Percentiles rank a stretch among this genome's conserved stretches.
phyloP scores from a whole-genome alignment of 129 eudicot genomes.

The Tagetes patula region DNA sequence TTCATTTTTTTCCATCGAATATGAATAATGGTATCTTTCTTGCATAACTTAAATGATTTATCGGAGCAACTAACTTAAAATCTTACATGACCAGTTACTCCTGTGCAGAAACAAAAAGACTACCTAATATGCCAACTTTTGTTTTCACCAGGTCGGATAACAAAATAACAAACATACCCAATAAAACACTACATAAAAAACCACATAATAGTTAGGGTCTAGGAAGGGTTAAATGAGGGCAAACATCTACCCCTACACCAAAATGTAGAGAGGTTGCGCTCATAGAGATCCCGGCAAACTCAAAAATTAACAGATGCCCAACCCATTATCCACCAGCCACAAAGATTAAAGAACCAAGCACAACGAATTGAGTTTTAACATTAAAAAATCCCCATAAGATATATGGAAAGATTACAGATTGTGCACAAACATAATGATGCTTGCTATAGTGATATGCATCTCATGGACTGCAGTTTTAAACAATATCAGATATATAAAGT shows the following conservation, averaged over 20 bases:
- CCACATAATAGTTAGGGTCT: too few species aligned
- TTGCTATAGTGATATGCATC: conserved; percentile 22
- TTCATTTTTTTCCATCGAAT: too few species aligned
- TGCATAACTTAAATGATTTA: not conserved
- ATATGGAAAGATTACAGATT: conserved; percentile 22
- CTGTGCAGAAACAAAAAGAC: not conserved
- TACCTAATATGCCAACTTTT: not conserved
- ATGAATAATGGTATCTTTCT: not conserved
- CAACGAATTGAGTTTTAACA: conserved; percentile 13
- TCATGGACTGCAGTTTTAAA: not conserved
- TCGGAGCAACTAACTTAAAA: not conserved
- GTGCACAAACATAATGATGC: conserved; percentile 22
- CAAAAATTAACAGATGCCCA: not conserved
- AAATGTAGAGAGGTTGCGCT: too few species aligned
- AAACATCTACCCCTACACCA: too few species aligned
- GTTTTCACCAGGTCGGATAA: not conserved
- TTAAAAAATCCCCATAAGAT: conserved; percentile 18
- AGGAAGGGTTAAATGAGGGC: too few species aligned
- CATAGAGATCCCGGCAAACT: too few species aligned
- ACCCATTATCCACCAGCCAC: not conserved
- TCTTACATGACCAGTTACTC: too few species aligned
- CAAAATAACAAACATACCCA: not conserved
- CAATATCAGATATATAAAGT: conserved; percentile 6
- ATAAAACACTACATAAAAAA: too few species aligned
- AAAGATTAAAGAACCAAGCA: conserved; percentile 21